These are phyloP conservation scores for Torulaspora indica DNA, from an alignment of 805 yeast genomes.

Conservation along the genomic window DNA sequence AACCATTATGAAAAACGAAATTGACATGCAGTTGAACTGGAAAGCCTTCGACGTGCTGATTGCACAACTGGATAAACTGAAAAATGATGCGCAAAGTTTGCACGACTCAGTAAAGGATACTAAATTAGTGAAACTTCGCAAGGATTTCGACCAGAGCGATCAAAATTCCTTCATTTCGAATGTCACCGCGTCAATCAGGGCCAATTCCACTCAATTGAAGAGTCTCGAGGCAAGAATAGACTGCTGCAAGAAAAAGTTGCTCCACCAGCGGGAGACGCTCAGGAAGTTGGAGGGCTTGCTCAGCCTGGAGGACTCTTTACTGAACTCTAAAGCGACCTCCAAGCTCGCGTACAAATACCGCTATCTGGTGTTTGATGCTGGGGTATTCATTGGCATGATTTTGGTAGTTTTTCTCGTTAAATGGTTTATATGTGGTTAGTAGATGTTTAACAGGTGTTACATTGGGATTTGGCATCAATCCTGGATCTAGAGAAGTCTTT, in stretches of 20 bases:
- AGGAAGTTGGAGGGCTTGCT: conserved; percentile 28
- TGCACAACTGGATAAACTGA: conserved; percentile 30
- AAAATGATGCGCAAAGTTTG: conserved; percentile 23
- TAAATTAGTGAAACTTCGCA: conserved; percentile 29
- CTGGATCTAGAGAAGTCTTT: too few species aligned
- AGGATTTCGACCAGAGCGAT: conserved; percentile 29
- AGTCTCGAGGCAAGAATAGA: conserved; percentile 30
- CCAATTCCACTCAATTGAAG: conserved; percentile 25
- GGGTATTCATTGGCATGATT: conserved; percentile 8
- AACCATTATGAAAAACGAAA: conserved; percentile 28
- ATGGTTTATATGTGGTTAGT: conserved; percentile 11
- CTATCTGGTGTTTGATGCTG: conserved; percentile 14
- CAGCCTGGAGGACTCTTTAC: conserved; percentile 18
- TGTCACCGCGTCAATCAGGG: conserved; percentile 13
- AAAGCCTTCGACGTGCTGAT: conserved; percentile 27
- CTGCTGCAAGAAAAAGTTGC: conserved; percentile 19
- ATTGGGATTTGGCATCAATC: too few species aligned
- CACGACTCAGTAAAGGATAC: conserved; percentile 28
- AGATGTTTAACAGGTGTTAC: background rate
- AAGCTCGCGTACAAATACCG: conserved; percentile 17
- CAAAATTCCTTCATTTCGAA: conserved; percentile 26
- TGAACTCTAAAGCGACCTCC: conserved; percentile 18
- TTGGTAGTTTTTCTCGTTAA: conserved; percentile 4
- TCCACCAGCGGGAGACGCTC: conserved; percentile 26
- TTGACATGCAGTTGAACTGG: conserved; percentile 27